Conservation (phyloP, 2,329 filamentous ascomycete species). For the Lachnellula occidentalis region DNA sequence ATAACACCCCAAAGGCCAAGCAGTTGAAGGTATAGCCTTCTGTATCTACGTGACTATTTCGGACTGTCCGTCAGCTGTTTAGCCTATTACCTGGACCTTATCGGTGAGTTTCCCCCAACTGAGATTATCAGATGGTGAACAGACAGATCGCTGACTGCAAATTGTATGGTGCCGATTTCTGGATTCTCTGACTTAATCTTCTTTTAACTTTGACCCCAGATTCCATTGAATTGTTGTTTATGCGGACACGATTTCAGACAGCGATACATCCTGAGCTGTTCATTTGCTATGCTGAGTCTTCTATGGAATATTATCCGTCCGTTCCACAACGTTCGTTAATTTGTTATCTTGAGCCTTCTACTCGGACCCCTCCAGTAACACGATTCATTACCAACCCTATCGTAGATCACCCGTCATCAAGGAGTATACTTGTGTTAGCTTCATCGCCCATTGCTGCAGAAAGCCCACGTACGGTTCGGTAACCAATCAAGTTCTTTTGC, state of each 20-base stretch:
- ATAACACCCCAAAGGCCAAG: constrained; percentile 69
- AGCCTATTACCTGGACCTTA: constrained; percentile 69
- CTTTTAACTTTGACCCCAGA: neutral
- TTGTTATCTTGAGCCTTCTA: too few relatives aligned
- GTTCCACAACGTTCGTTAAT: too few relatives aligned
- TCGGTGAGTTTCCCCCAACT: constrained; percentile 67
- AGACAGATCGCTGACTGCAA: neutral
- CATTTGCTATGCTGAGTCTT: too few relatives aligned
- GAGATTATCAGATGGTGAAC: constrained; percentile 62
- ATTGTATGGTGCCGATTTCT: neutral
- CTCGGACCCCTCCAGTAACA: neutral
- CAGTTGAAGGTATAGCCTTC: constrained; percentile 60
- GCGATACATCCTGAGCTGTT: too few relatives aligned
- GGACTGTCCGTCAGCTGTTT: constrained; percentile 7
- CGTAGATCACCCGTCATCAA: neutral
- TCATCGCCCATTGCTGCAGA: too few relatives aligned
- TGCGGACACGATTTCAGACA: too few relatives aligned
- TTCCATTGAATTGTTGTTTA: neutral
- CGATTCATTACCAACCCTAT: neutral
- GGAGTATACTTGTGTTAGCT: neutral
- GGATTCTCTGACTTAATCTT: too few relatives aligned
- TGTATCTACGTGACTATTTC: neutral
- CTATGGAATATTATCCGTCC: too few relatives aligned
- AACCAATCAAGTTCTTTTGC: too few relatives aligned
- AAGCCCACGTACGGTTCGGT: too few relatives aligned